Percentiles rank a stretch among this genome's conserved stretches.
Conservation (phyloP, 2,329 filamentous ascomycete species). For the Cercospora janseana region DNA sequence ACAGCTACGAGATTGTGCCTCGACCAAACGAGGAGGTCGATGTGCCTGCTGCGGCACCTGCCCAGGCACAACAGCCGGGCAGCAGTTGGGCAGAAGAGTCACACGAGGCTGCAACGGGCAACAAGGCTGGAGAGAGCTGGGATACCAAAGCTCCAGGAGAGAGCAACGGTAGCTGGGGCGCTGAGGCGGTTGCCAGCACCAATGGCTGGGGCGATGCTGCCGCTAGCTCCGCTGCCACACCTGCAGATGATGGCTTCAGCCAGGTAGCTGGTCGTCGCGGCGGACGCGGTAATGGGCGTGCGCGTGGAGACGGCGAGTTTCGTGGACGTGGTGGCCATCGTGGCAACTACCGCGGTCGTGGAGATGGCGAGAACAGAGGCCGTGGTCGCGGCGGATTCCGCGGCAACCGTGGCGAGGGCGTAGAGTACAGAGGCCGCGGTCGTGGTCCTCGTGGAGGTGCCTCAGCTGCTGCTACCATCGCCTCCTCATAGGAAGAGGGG, state of each 20-base stretch:
- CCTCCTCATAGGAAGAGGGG: conserved; percentile 25
- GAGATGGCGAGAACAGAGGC: conserved; percentile 37
- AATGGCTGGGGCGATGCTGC: conserved; percentile 34
- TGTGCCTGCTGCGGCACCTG: conserved; percentile 56
- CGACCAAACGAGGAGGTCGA: conserved; percentile 74
- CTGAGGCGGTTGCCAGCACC: conserved; percentile 20
- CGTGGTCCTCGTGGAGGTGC: conserved; percentile 28
- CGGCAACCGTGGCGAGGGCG: conserved; percentile 40
- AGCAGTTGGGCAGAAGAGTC: conserved; percentile 81
- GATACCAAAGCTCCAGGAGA: conserved; percentile 44
- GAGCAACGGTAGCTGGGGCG: conserved; percentile 21
- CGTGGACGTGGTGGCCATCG: conserved; percentile 30
- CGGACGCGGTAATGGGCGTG: conserved; percentile 42
- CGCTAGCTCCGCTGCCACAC: conserved; percentile 32
- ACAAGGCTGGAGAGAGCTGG: conserved; percentile 36
- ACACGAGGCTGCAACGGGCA: conserved; percentile 30
- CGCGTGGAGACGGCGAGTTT: conserved; percentile 40
- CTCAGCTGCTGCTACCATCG: conserved; percentile 19
- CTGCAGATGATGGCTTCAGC: conserved; percentile 66
- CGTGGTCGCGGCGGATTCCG: conserved; percentile 44
- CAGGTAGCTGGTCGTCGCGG: conserved; percentile 52
- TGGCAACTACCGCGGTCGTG: conserved; percentile 32
- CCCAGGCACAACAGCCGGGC: conserved; percentile 52
- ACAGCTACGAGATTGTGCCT: conserved; percentile 74
- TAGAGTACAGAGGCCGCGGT: conserved; percentile 27